These are phyloP conservation scores for Yarrowia deformans DNA, from an alignment of 805 yeast genomes.

Conservation along the genomic window DNA sequence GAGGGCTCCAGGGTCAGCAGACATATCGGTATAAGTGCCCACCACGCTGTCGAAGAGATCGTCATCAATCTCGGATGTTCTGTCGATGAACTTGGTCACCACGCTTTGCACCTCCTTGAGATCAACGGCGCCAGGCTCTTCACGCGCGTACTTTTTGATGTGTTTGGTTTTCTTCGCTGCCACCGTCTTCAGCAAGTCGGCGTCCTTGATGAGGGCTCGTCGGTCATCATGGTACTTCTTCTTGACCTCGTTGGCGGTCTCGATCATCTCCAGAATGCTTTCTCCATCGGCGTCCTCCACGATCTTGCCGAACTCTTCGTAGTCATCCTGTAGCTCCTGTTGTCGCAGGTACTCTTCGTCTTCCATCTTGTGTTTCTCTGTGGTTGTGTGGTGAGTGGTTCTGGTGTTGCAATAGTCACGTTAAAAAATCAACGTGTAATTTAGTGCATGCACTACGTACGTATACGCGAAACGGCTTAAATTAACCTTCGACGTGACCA, in stretches of 20 bases:
- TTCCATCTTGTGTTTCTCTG: not conserved
- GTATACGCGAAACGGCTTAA: conserved; percentile 6
- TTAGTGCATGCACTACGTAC: not conserved
- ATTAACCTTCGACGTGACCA: not conserved
- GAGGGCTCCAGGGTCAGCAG: not conserved
- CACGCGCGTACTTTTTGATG: conserved; percentile 19
- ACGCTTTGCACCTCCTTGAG: not conserved
- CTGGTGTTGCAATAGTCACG: not conserved
- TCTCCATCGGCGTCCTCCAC: conserved; percentile 14
- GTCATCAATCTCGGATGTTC: not conserved
- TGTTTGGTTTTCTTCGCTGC: conserved; percentile 25
- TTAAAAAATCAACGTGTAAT: not conserved
- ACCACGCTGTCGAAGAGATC: not conserved
- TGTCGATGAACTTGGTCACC: not conserved
- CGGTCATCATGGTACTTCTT: conserved; percentile 20
- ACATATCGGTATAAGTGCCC: not conserved
- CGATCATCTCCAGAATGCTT: not conserved
- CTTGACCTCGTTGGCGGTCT: conserved; percentile 11
- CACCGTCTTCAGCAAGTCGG: not conserved
- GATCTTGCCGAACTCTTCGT: conserved; percentile 3
- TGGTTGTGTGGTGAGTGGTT: too few species aligned
- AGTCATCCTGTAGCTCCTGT: conserved; percentile 10
- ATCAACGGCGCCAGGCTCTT: conserved; percentile 10
- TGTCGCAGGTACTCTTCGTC: conserved; percentile 3
- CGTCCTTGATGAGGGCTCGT: conserved; percentile 29